A percentile compares a stretch with the other conserved stretches of the same genome.
Conservation (phyloP, 805 yeast genomes). For the Saccharomycopsis schoenii region DNA sequence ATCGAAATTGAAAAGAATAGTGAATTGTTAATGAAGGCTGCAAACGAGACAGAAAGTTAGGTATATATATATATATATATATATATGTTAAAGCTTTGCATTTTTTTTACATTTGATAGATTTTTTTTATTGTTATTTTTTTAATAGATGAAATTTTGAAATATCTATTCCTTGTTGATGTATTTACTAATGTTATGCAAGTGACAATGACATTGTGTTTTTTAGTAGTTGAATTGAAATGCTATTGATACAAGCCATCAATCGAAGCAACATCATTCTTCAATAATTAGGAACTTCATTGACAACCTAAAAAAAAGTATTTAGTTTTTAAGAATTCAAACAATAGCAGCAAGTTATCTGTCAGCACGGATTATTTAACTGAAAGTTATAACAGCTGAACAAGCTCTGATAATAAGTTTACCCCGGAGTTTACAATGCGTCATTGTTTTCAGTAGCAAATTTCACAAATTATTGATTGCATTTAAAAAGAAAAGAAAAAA, state of each 20-base stretch:
- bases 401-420: not conserved
- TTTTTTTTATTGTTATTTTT: too few species aligned
- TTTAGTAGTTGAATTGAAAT: too few species aligned
- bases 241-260: too few species aligned
- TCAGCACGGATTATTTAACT: too few species aligned
- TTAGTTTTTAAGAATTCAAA: too few species aligned
- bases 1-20: not conserved
- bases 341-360: too few species aligned
- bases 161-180: not conserved
- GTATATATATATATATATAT: not conserved
- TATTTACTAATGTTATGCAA: not conserved
- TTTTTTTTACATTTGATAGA: not conserved
- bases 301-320: too few species aligned
- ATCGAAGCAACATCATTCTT: too few species aligned
- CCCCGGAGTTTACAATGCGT: slow-evolving; percentile 1
- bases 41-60: not conserved
- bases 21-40: not conserved
- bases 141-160: not conserved
- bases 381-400: too few species aligned
- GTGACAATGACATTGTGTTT: too few species aligned
- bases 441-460: not conserved
- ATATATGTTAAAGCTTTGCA: not conserved
- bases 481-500: not conserved
- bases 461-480: not conserved
- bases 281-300: too few species aligned